A percentile compares a stretch with the other conserved stretches of the same genome.
Conservation (phyloP, 768 basidiomycete species). For the Pleurotus giganteus region DNA sequence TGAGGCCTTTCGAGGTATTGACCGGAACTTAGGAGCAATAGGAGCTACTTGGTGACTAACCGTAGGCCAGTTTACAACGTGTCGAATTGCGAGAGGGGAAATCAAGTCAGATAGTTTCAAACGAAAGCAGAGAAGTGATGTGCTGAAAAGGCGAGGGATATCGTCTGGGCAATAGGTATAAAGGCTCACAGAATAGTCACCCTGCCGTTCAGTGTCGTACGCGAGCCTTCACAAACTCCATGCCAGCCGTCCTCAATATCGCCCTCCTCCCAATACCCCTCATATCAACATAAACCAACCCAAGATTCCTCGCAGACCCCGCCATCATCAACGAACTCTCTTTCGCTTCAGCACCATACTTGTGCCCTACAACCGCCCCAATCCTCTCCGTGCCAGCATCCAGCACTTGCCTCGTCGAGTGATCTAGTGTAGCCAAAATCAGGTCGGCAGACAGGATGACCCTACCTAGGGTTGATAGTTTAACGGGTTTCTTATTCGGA, state of each 20-base stretch:
- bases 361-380: constrained; percentile 53
- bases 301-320: constrained; percentile 68
- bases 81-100: too few relatives aligned
- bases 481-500: constrained; percentile 25
- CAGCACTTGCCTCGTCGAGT: constrained; percentile 51
- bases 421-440: constrained; percentile 61
- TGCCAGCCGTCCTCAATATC: constrained; percentile 60
- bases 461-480: constrained; percentile 42
- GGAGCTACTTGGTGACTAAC: too few relatives aligned
- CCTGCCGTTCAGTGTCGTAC: constrained; percentile 12
- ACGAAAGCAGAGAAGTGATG: too few relatives aligned
- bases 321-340: constrained; percentile 57
- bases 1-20: too few relatives aligned
- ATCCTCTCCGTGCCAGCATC: constrained; percentile 47
- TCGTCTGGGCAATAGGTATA: too few relatives aligned
- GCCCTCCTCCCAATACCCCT: constrained; percentile 69
- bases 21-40: too few relatives aligned
- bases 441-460: constrained; percentile 64
- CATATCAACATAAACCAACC: constrained; percentile 76
- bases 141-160: too few relatives aligned
- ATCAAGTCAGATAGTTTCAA: too few relatives aligned
- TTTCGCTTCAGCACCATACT: constrained; percentile 66
- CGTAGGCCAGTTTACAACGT: too few relatives aligned
- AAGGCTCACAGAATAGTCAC: background rate
- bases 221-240: constrained; percentile 51